Base-by-base conservation (phyloP, 1,284 basidiomycete species). In the Pyrrhoderma lamaoense region DNA sequence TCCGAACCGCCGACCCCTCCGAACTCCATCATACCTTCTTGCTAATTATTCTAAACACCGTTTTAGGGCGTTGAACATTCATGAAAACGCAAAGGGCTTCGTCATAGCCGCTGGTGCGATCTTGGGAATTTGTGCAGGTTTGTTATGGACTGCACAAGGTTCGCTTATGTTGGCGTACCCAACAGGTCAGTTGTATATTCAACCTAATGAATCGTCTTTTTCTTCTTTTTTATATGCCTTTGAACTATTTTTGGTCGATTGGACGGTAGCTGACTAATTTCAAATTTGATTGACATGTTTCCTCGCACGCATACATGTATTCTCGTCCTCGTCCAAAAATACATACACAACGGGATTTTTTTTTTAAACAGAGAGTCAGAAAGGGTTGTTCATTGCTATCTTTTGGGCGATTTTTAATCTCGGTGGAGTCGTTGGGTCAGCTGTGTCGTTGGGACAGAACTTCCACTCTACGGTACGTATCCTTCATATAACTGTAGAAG, bases 391-490 rank as follows among this genome's bases (percentile, higher is more conserved):
- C 51, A 70, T 75, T 51, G 66, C 67, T 5, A 68, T 84, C 51
- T 82, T 86, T 64, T 87, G 84, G 84, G 68, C 74, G 47, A 76
- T 83, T 59, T 84, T 85, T 68, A 83, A 83, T 56, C 58, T 81
- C 31, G 79, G 82, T 19, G 79, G 78, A 11, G 79, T 82, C 9
- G 73, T 85, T 25, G 83, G 83, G 8, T 71, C 76, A 2, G 72
- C 79, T 8, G 77, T 84, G 36, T 72, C 79, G 13, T 66, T 83
- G 34, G 79, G 72, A 0, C 68, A 72, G 57, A 77, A 77, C 59
- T 75, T 67, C 57, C 52, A 74, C 42, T 69, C 67, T 14, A 67
- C 58, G 45, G 72, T 72, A 21, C 39, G 54, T 52, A 11, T 35
- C 11, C 42, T 2, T 19, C 45, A 37, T 44, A 18, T 14, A 43